Base-by-base conservation (phyloP, 768 basidiomycete species). In the Jaapia argillacea region DNA sequence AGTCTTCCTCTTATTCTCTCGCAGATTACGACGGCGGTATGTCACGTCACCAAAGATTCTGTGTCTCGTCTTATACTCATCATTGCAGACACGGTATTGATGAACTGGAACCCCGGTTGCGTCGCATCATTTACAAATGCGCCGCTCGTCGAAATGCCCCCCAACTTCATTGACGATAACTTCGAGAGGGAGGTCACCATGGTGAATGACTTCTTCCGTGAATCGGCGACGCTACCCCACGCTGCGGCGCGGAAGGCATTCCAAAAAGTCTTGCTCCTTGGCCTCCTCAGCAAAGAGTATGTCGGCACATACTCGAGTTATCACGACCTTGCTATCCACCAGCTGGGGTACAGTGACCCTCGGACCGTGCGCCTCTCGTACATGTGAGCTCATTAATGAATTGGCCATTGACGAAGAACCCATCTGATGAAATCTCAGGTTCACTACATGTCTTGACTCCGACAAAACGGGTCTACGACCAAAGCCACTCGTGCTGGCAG, bases 211-310 rank as follows among this genome's bases (percentile, higher is more conserved):
- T 38, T 38, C 37, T 21, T 38, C 7, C 12, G 22, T 22, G 10
- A 21, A 7, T 13, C 22, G 10, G 21, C 10, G 37, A 10, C 10
- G 10, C 37, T 10, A 7, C 37, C 10, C 20, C 10, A 21, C 7
- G 7, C 10, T 6, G 10, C 7, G 7, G 7, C 10, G 10, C 37
- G 20, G 12, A 22, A 21, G 10, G 10, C 12, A 22, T 38, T 10
- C 10, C 37, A 10, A 22, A 10, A 21, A 22, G 21, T 22, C 7
- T 21, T 38, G 10, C 10, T 38, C 10, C 10, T 6, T 6, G 37
- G 37, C 21, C 7, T 38, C 10, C 13, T 7, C 7, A 21, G 22
- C 37, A 72, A 79, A 1, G 16, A n/a, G n/a, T n/a, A 33, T 10
- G 28, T 33, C 28, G 37, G 37, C 7, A 38, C 22, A 38, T 38